Evolutionary conservation across 352 stramenopile species (phyloP), one percentile per base, ranked within the genome.

Genomic region (Phytophthora quininea): DNA sequence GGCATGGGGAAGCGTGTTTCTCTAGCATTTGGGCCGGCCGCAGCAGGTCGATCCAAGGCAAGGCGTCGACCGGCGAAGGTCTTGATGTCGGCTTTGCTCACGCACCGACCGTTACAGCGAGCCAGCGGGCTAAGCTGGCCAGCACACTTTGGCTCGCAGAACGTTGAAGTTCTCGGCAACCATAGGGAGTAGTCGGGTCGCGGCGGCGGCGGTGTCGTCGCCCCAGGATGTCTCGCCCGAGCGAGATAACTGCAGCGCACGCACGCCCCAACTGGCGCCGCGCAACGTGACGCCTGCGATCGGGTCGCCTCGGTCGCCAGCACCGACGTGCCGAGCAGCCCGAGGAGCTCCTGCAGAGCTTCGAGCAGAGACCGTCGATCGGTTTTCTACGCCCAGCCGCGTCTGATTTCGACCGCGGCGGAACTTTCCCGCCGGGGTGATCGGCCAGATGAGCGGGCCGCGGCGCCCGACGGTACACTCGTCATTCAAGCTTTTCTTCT

Each of bases 401-500:
- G 43, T 73, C 65, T 73, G 65, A 73, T 72, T 64, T 58, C 57
- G 15, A n/a, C 40, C 19, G 10, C 42, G 45, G 19, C 3, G 45
- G 63, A 72, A 71, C 62, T 46, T 74, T 1, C 35, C 35, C 35
- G 19, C 19, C 19, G 0, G 19, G 19, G 19, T 24, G 19, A 24
- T 24, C 35, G 35, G 35, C 6, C 35, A 40, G 35, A 40, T 40
- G 35, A 11, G 10, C 6, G 6, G 35, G 35, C 12, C n/a, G 4
- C 4, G 12, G 12, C 42, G 42, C n/a, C 42, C 11, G 19, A 27
- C 8, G 12, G 48, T 10, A 29, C 24, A 57, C 45, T 60, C 47
- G 53, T 58, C 68, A 76, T 73, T 76, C 45, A 65, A 40, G 58
- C 53, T 60, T 69, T 76, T 76, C 58, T 65, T 65, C 57, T 56